Evolutionary conservation across 352 stramenopile genomes (phyloP), one percentile per base, ranked within the genome.

Genomic region (Pythium volutum): DNA sequence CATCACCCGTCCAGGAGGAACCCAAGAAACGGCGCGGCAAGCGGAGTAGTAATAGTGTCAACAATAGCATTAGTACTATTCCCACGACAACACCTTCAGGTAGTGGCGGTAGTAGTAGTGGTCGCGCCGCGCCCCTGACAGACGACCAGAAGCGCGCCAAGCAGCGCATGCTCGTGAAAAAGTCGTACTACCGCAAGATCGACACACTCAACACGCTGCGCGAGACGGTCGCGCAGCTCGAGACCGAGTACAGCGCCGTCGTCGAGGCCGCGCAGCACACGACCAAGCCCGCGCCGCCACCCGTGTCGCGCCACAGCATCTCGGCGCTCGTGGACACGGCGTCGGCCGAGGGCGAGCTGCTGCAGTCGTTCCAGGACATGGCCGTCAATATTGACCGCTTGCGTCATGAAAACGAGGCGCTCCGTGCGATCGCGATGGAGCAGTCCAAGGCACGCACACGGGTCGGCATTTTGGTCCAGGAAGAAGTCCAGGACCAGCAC

Each of bases 181-280:
- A 68, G 12, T 89, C 77, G 33, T 89, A 89, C 68, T 88, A 89
- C 67, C 77, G 80, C 55, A 89, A 89, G 64, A 83, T 89, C 52
- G 75, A 88, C 55, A 89, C 80, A 36, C 64, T 89, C 52, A 80
- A 75, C 43, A 66, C 79, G 62, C 70, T 89, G 18, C 77, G 77
- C 0, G 75, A 64, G 14, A 67, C 76, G 33, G 75, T 87, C 55
- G 55, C 77, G 29, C 58, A 73, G 55, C 61, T 89, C 31, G 76
- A 89, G 53, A 59, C 66, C 36, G 62, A 84, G 53, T 88, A 79
- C 59, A 72, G 65, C 11, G 81, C 39, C 57, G 67, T 41, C 34
- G 68, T 55, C 33, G 59, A 46, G 58, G 53, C 45, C n/a, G 55
- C 59, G 31, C 54, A 55, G 36, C 50, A 52, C 59, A 58, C 59